Conservation (phyloP, 2,329 filamentous ascomycete genomes). For the Microdochium bolleyi region DNA sequence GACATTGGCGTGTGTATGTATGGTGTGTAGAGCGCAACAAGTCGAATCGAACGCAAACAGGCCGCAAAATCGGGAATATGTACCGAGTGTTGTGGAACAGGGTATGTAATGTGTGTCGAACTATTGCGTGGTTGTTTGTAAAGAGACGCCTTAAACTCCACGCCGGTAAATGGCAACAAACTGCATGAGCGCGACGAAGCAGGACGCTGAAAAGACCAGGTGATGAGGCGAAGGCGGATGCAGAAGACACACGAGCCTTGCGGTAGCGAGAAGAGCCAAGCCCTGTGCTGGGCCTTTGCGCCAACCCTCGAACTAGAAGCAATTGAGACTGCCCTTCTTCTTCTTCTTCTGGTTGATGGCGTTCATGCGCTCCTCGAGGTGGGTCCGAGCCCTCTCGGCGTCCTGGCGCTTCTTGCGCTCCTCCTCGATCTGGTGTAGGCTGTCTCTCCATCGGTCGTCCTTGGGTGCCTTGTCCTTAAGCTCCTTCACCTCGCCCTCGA, state of each 20-base stretch:
- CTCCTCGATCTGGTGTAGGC: slow-evolving; percentile 87
- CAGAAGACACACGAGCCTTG: neutral
- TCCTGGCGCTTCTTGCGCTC: slow-evolving; percentile 88
- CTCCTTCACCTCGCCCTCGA: slow-evolving; percentile 66
- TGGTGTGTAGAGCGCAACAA: neutral
- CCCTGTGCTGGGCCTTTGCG: slow-evolving; percentile 2
- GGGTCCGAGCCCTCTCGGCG: slow-evolving; percentile 79
- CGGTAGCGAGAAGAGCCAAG: neutral
- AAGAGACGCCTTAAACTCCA: neutral
- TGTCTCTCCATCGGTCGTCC: slow-evolving; percentile 49
- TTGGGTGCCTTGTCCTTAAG: slow-evolving; percentile 47
- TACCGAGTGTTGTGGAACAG: neutral
- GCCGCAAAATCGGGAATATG: neutral
- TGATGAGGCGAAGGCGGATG: neutral
- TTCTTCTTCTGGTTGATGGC: slow-evolving; percentile 89
- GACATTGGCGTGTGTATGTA: neutral
- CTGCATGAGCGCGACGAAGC: neutral
- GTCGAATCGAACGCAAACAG: neutral
- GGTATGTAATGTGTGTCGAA: neutral
- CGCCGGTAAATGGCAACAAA: neutral
- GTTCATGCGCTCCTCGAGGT: slow-evolving; percentile 93
- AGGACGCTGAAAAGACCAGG: neutral
- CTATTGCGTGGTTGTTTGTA: neutral
- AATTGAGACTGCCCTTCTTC: slow-evolving; percentile 93
- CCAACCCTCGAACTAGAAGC: slow-evolving; percentile 60